Conservation (phyloP, 1,284 basidiomycete species). For the Ceratobasidium sp. region DNA sequence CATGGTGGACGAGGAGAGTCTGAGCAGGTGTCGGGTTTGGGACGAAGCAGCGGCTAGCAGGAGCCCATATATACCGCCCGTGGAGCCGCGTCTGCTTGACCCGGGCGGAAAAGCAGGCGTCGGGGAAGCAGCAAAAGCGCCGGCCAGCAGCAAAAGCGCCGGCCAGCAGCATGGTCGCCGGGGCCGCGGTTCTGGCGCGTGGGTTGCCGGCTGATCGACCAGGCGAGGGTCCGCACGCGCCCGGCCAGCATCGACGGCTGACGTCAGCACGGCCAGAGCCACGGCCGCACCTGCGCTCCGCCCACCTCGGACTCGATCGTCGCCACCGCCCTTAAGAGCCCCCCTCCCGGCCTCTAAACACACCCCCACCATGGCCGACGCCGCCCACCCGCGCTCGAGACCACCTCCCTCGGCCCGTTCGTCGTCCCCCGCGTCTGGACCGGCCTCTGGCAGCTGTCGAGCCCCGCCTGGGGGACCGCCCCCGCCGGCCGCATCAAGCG, state of each 20-base stretch:
- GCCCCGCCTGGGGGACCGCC: conserved; percentile 80
- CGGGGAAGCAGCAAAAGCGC: not conserved
- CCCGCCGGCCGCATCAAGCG: conserved; percentile 68
- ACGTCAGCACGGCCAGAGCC: not conserved
- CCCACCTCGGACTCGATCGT: conserved; percentile 58
- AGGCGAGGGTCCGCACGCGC: too few relatives aligned
- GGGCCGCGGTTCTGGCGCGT: too few relatives aligned
- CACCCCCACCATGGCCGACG: not conserved
- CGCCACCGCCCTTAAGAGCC: conserved; percentile 3
- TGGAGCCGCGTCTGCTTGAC: too few relatives aligned
- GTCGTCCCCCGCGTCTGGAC: conserved; percentile 69
- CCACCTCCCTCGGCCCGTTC: conserved; percentile 39
- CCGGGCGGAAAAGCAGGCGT: too few relatives aligned
- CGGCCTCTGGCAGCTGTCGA: conserved; percentile 81
- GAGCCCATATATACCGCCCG: conserved; percentile 11
- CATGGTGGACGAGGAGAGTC: conserved; percentile 50
- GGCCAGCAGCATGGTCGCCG: not conserved
- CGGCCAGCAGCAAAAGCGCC: not conserved
- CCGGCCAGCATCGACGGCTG: too few relatives aligned
- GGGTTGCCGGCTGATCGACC: not conserved
- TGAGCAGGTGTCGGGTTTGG: not conserved
- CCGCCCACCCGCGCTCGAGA: conserved; percentile 32
- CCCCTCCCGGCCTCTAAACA: not conserved
- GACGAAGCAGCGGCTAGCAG: not conserved
- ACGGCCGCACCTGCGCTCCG: conserved; percentile 46